Percentiles rank a stretch among this genome's conserved stretches.
Evolutionary conservation across 2,329 filamentous ascomycete genomes (phyloP).

Genomic region (Ascochyta clinopodiicola): DNA sequence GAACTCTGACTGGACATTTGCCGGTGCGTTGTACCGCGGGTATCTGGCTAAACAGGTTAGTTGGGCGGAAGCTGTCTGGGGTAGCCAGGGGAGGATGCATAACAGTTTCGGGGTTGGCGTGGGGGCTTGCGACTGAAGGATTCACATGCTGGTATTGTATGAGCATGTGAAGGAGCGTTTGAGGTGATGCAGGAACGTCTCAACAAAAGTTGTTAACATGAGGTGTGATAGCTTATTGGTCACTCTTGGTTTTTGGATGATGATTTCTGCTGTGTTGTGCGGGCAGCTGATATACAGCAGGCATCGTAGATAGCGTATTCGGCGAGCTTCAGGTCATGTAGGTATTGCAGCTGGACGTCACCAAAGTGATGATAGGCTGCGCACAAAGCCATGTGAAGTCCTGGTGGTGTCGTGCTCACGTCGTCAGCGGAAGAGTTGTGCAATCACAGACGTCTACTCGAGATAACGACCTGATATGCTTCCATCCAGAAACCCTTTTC

Average conservation of each 20-base stretch:
- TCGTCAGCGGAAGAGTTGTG: neutral
- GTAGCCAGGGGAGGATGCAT: slow-evolving; percentile 12
- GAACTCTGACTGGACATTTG: slow-evolving; percentile 17
- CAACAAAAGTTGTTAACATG: slow-evolving; percentile 2
- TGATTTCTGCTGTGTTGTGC: neutral
- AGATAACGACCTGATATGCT: neutral
- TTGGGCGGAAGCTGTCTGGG: slow-evolving; percentile 9
- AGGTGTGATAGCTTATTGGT: neutral
- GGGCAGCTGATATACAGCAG: neutral
- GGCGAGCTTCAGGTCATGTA: neutral
- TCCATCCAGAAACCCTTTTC: neutral
- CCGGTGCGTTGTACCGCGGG: slow-evolving; percentile 18
- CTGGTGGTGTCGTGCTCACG: neutral
- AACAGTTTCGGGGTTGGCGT: slow-evolving; percentile 8
- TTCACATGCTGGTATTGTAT: slow-evolving; percentile 16
- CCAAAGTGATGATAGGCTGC: neutral
- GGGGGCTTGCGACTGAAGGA: slow-evolving; percentile 1
- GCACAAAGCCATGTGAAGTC: neutral
- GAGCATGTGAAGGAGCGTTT: slow-evolving; percentile 11
- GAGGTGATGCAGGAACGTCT: slow-evolving; percentile 18
- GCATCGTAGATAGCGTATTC: neutral
- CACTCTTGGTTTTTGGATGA: neutral
- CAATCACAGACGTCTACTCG: neutral
- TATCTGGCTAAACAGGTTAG: slow-evolving; percentile 14
- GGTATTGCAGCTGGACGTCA: neutral